Evolutionary conservation across 352 stramenopile genomes (phyloP).

Genomic region (Phytophthora tentaculata): DNA sequence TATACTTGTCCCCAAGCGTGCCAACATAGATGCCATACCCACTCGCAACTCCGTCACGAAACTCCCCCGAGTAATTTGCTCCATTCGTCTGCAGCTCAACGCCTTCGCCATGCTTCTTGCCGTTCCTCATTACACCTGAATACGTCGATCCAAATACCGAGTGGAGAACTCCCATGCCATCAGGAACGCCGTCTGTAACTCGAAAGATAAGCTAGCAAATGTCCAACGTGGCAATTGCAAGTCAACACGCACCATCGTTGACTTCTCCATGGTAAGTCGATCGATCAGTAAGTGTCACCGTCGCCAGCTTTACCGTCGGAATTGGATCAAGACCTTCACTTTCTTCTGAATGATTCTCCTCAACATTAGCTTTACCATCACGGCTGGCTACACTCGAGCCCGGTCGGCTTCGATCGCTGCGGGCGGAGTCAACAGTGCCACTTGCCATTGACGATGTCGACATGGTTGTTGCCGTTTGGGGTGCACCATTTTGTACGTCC

Average conservation of each 20-base stretch:
- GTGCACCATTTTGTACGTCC: conserved; percentile 13
- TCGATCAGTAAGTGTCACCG: conserved; percentile 26
- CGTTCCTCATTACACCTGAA: conserved; percentile 39
- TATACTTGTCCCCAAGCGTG: conserved; percentile 47
- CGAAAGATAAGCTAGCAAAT: neutral
- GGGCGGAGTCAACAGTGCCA: conserved; percentile 3
- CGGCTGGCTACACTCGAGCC: conserved; percentile 21
- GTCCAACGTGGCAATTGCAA: neutral
- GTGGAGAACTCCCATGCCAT: conserved; percentile 50
- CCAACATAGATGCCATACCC: conserved; percentile 57
- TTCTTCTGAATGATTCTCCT: neutral
- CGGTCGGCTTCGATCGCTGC: conserved; percentile 27
- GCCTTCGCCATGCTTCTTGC: conserved; percentile 49
- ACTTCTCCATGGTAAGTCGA: conserved; percentile 49
- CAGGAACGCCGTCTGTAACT: conserved; percentile 33
- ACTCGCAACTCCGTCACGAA: conserved; percentile 24
- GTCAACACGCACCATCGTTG: conserved; percentile 16
- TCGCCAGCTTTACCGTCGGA: conserved; percentile 19
- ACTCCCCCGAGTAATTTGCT: conserved; percentile 47
- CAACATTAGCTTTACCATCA: neutral
- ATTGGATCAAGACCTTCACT: neutral
- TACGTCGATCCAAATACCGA: conserved; percentile 45
- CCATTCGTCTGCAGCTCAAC: conserved; percentile 51
- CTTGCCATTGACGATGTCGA: conserved; percentile 3
- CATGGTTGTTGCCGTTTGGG: conserved; percentile 22